Base-by-base conservation (phyloP, 768 basidiomycete species). In the Plicaturopsis crispa region DNA sequence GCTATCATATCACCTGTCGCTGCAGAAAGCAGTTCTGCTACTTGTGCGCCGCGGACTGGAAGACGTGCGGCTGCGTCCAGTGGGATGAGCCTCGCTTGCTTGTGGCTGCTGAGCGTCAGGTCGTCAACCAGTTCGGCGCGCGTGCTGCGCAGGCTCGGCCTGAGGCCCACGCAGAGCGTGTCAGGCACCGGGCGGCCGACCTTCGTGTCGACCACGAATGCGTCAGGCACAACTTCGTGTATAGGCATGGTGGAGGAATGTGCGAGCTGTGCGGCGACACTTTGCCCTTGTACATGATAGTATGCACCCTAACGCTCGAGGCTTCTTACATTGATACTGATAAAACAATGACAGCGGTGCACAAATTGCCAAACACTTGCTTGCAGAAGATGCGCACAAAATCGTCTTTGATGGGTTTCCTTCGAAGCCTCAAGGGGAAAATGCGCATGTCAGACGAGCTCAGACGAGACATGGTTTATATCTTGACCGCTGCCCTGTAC, bases 1-100 rank as follows among this genome's bases (percentile, higher is more conserved):
- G 80, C 43, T 76, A 70, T 51, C 80, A 83, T 35, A 80, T 83
- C 59, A 78, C 69, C 11, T 83, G 80, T 43, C 63, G 67, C 16
- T 80, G 78, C 50, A 54, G 62, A 5, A 31, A 40, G 26, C 46
- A 56, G 40, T 58, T 56, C 38, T 58, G 55, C 42, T 58, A 60
- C 39, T 24, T 42, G 5, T 60, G 59, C 35, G 55, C 41, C 6
- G 45, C 42, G 24, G 17, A 33, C 30, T 58, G 55, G 56, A 50
- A 47, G 46, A 36, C 38, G 24, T 53, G 51, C 43, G 18, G 17
- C 6, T 56, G 53, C 44, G 8, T 36, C 31, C 19, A 44, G 36
- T 33, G n/a, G 35, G 28, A 32, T 17, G n/a, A 36, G 18, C 3
- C 8, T 28, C 26, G 26, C 10, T 8, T 28, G 8, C 10, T 8